Conservation (phyloP, 768 basidiomycete genomes). For the Amyloporia xantha region DNA sequence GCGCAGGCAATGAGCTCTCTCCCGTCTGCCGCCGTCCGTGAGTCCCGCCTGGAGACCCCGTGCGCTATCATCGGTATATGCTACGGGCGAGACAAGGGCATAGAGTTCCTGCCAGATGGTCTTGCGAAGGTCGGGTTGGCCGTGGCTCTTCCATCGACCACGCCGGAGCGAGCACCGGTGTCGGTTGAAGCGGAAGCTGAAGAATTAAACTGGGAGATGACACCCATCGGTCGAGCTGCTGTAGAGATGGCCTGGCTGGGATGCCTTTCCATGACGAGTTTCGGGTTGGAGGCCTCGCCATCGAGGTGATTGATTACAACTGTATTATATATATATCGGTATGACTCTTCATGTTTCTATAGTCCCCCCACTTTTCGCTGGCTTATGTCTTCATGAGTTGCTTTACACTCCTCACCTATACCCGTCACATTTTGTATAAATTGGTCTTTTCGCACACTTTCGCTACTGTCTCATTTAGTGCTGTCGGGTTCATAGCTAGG, state of each 20-base stretch:
- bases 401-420: background rate
- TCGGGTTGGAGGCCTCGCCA: constrained; percentile 18
- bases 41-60: constrained; percentile 21
- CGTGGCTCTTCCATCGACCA: constrained; percentile 13
- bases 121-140: constrained; percentile 71
- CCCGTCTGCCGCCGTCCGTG: constrained; percentile 30
- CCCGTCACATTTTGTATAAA: background rate
- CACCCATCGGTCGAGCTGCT: constrained; percentile 41
- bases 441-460: background rate
- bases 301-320: constrained; percentile 1
- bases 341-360: background rate
- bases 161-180: constrained; percentile 2
- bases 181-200: constrained; percentile 33
- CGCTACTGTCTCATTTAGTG: no score
- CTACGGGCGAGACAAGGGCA: constrained; percentile 52
- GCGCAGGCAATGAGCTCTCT: constrained; percentile 31
- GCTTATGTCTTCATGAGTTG: background rate
- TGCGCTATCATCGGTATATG: constrained; percentile 49
- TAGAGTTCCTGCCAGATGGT: constrained; percentile 79
- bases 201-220: constrained; percentile 36
- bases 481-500: no score
- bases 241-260: constrained; percentile 53
- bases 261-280: constrained; percentile 43
- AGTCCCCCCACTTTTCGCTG: background rate
- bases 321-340: background rate